These are phyloP conservation scores for Sphaerobolus stellatus DNA, from an alignment of 1,284 basidiomycete species.

Conservation along the genomic window DNA sequence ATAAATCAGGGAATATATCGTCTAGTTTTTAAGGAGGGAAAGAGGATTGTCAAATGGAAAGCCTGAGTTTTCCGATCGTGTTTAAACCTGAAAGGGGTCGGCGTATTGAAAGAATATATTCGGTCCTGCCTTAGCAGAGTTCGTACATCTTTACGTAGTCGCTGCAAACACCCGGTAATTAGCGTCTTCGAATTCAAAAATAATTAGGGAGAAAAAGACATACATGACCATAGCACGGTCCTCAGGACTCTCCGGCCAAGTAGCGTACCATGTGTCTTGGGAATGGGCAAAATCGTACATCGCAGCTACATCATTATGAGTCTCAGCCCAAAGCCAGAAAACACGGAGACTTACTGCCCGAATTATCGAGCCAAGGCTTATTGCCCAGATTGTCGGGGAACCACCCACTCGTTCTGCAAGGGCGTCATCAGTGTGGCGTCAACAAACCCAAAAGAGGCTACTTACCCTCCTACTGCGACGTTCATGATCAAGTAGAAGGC, in stretches of 20 bases:
- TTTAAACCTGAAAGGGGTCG: too few species aligned
- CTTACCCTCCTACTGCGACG: conserved; percentile 40
- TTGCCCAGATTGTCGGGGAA: conserved; percentile 38
- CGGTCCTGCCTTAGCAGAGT: not conserved
- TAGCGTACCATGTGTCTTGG: conserved; percentile 63
- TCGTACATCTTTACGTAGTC: not conserved
- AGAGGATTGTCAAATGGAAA: too few species aligned
- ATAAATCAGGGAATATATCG: too few species aligned
- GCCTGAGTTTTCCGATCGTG: too few species aligned
- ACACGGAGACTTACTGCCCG: conserved; percentile 11
- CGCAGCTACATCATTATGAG: conserved; percentile 44
- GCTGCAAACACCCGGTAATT: not conserved
- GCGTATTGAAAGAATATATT: too few species aligned
- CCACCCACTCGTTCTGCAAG: conserved; percentile 37
- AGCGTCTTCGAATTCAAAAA: not conserved
- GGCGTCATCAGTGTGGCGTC: too few species aligned
- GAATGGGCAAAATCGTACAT: conserved; percentile 68
- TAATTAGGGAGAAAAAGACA: too few species aligned
- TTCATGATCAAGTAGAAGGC: conserved; percentile 43
- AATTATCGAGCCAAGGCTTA: conserved; percentile 40
- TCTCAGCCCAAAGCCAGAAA: not conserved
- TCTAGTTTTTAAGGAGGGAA: too few species aligned
- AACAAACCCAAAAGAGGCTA: not conserved
- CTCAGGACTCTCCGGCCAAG: conserved; percentile 63
- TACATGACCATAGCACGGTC: conserved; percentile 74